A percentile compares a stretch with the other conserved stretches of the same genome.
These are phyloP conservation scores for Cryomyces antarcticus DNA, from an alignment of 495 filamentous ascomycete genomes.

Conservation along the genomic window DNA sequence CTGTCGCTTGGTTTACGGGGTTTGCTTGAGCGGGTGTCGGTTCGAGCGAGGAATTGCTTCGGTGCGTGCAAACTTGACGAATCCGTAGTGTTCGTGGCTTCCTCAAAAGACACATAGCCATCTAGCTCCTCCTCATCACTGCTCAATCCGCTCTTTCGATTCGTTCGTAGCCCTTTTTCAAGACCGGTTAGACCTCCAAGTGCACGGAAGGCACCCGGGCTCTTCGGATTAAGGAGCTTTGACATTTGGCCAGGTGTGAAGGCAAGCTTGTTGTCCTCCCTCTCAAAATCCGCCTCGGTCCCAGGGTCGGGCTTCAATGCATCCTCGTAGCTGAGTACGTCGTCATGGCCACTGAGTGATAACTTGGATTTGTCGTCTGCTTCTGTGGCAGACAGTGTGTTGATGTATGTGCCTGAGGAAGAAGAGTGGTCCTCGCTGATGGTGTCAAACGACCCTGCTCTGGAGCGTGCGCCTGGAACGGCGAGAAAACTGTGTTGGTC, in stretches of 20 bases:
- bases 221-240: constrained; percentile 70
- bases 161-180: constrained; percentile 54
- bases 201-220: constrained; percentile 52
- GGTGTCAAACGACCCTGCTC: constrained; percentile 46
- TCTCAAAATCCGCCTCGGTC: constrained; percentile 49
- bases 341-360: constrained; percentile 5
- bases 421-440: constrained; percentile 26
- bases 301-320: constrained; percentile 48
- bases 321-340: constrained; percentile 29
- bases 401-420: constrained; percentile 25
- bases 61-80: neutral
- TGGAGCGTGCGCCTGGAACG: constrained; percentile 35
- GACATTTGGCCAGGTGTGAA: constrained; percentile 64
- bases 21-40: constrained; percentile 5
- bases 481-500: constrained; percentile 39
- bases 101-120: constrained; percentile 49
- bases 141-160: constrained; percentile 47
- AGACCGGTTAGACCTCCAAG: constrained; percentile 59
- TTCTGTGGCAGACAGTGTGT: constrained; percentile 14
- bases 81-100: constrained; percentile 22
- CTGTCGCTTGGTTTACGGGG: constrained; percentile 12
- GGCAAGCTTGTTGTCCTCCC: constrained; percentile 60
- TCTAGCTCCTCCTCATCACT: constrained; percentile 48
- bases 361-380: constrained; percentile 18
- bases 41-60: neutral